These are phyloP conservation scores for Cladosporium cucumerinum DNA, from an alignment of 2,329 filamentous ascomycete genomes.

Conservation along the genomic window DNA sequence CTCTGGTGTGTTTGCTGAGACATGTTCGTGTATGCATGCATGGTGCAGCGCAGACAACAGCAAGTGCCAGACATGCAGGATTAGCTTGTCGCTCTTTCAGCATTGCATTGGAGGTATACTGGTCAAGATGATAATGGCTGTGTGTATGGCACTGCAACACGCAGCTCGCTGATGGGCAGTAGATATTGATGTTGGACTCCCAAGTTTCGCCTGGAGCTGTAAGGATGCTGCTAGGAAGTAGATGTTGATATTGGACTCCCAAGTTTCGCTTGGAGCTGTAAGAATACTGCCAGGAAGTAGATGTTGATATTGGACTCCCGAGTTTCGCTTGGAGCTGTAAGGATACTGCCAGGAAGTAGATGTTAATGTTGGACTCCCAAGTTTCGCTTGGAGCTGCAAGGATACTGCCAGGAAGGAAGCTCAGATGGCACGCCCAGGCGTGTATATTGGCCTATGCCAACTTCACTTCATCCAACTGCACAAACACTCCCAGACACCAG, in stretches of 20 bases:
- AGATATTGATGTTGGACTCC: too few relatives aligned
- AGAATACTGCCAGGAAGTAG: too few relatives aligned
- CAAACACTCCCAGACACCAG: not conserved
- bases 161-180: not conserved
- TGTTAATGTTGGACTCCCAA: not conserved
- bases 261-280: too few relatives aligned
- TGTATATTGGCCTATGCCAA: not conserved
- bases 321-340: not conserved
- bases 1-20: not conserved
- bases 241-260: too few relatives aligned
- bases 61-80: not conserved
- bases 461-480: not conserved
- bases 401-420: not conserved
- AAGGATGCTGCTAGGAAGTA: too few relatives aligned
- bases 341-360: not conserved
- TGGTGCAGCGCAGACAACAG: not conserved
- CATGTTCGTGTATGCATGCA: not conserved
- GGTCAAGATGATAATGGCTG: not conserved
- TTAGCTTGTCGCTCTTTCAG: not conserved
- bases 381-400: not conserved
- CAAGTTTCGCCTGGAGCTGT: too few relatives aligned
- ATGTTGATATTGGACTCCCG: not conserved
- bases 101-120: not conserved
- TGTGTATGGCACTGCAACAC: not conserved
- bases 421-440: not conserved